Base-by-base conservation (phyloP, 1,284 basidiomycete species). In the Marasmius oreades region DNA sequence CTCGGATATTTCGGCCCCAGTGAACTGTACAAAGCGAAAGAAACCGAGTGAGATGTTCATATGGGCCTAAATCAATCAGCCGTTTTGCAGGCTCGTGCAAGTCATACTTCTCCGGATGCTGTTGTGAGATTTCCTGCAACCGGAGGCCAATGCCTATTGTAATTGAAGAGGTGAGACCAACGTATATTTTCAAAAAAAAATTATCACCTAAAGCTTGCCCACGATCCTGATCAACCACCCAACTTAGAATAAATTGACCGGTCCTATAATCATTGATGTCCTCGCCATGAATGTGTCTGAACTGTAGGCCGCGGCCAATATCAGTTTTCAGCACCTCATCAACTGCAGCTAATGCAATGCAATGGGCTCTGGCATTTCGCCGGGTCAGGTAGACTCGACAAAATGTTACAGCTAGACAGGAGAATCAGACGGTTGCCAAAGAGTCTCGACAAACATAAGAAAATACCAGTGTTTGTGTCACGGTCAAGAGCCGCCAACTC, bases 151-250 rank as follows among this genome's bases (percentile, higher is more conserved):
- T 48, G 24, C 62, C 62, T 42, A 20, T 16, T 14, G 39, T 63
- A 26, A 1, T n/a, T 10, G 10, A 36, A 12, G n/a, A 14, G 14
- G 16, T 31, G 54, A 11, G 26, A 31, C 12, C 1, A 42, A 42
- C 14, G n/a, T 23, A 5, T n/a, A 44, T 16, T 46, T 22, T 33
- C 43, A 5, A 8, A 14, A 33, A 23, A 26, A 14, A 47, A n/a
- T n/a, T n/a, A 34, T 18, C 22, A 63, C 60, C 60, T 57, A 59
- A 59, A 24, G 56, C 60, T 44, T 63, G 62, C 2, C 58, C 62
- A 4, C 59, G 12, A 33, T 61, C 54, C 46, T 63, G 60, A 42
- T 63, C 62, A 5, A 34, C 54, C 7, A 53, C 52, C 55, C 55
- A 60, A 12, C 54, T 45, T 5, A 61, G 36, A 26, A 61, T 50